phyloP scores from a whole-genome alignment of 768 basidiomycete genomes.

The Leucosporidium scottii region DNA sequence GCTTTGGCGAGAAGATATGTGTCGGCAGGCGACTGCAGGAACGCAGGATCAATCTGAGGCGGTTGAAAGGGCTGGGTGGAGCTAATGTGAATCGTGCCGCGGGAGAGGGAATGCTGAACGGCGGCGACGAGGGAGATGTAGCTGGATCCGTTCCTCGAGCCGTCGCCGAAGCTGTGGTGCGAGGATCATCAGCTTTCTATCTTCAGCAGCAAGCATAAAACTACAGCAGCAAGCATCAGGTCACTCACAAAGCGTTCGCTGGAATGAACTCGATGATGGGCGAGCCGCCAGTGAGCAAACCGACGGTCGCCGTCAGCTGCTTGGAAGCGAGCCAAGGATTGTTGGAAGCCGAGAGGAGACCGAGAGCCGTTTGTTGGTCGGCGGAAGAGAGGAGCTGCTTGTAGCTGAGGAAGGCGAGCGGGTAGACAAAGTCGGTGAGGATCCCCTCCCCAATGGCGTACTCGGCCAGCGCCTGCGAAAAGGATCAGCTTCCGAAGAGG shows the following conservation, averaged over 20 bases:
- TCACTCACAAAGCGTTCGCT: constrained; percentile 14
- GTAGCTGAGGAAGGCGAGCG: constrained; percentile 17
- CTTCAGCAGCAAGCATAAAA: too few relatives aligned
- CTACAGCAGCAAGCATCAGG: too few relatives aligned
- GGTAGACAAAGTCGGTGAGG: constrained; percentile 18
- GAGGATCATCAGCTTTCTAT: constrained; percentile 44
- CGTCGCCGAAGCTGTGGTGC: too few relatives aligned
- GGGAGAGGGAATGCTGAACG: constrained; percentile 20
- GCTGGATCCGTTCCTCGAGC: too few relatives aligned
- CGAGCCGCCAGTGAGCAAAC: not conserved
- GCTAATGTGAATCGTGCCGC: constrained; percentile 7
- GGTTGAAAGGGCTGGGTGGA: too few relatives aligned
- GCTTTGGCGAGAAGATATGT: constrained; percentile 8
- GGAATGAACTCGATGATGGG: constrained; percentile 23
- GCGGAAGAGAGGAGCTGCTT: not conserved
- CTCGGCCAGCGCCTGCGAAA: not conserved
- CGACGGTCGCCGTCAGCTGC: not conserved
- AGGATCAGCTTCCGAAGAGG: too few relatives aligned
- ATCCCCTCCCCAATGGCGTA: constrained; percentile 14
- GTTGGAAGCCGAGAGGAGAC: constrained; percentile 1
- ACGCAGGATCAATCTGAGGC: too few relatives aligned
- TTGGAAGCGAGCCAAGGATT: not conserved
- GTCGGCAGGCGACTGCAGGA: constrained; percentile 9
- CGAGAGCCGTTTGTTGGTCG: not conserved
- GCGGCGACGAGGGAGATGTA: constrained; percentile 44